These are phyloP conservation scores for Leccinum truebloodii DNA, from an alignment of 768 basidiomycete species.

Conservation along the genomic window DNA sequence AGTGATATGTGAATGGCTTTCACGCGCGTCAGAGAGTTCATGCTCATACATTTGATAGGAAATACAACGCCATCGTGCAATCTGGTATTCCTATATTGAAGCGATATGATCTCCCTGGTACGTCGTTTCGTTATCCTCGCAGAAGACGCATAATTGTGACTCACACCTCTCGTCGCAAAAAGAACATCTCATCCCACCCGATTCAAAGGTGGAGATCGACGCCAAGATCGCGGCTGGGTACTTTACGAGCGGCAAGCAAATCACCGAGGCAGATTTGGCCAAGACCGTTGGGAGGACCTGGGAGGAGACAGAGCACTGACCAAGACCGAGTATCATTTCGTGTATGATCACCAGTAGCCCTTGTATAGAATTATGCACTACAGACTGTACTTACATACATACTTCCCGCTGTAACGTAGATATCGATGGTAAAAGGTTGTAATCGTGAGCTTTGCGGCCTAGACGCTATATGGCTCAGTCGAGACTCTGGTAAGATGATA, in stretches of 20 bases:
- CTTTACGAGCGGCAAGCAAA: slow-evolving; percentile 76
- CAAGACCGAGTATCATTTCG: slow-evolving; percentile 1
- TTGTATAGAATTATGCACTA: slow-evolving; percentile 1
- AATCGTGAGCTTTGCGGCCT: neutral
- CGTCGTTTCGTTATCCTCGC: slow-evolving; percentile 16
- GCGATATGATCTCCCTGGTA: slow-evolving; percentile 86
- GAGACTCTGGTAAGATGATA: too few relatives aligned
- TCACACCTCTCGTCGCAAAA: slow-evolving; percentile 19
- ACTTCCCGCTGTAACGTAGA: slow-evolving; percentile 5
- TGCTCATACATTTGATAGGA: slow-evolving; percentile 45
- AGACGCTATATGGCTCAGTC: neutral
- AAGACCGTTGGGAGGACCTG: slow-evolving; percentile 88
- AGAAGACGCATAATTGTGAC: neutral
- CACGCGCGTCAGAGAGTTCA: neutral
- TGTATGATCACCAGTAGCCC: neutral
- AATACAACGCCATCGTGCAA: slow-evolving; percentile 92
- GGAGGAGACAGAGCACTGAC: slow-evolving; percentile 85
- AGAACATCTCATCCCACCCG: slow-evolving; percentile 86
- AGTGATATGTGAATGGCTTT: slow-evolving; percentile 62
- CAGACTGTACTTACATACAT: neutral
- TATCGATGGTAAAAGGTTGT: neutral
- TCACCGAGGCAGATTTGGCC: slow-evolving; percentile 75
- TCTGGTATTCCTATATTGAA: slow-evolving; percentile 81
- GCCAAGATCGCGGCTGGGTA: slow-evolving; percentile 96
- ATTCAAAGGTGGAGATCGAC: slow-evolving; percentile 92